Evolutionary conservation across 2,329 filamentous ascomycete species (phyloP), one percentile per base, ranked within the genome.

Genomic region (Curvularia eragrostidis): DNA sequence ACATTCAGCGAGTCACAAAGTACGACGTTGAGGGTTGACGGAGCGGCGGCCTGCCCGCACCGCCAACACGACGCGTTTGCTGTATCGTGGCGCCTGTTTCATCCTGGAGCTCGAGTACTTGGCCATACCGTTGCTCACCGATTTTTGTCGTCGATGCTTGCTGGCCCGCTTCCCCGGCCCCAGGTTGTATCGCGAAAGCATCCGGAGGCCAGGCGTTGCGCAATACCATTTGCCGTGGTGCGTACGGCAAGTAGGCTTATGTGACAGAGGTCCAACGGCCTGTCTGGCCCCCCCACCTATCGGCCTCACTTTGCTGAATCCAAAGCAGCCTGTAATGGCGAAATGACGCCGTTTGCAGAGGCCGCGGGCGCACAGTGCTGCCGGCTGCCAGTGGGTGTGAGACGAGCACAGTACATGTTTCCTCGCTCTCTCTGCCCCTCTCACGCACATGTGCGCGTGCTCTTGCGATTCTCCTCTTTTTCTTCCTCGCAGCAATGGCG

Each of bases 81-180:
- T 48, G 47, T 44, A 46, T 56, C 52, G 54, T 49, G 42, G 43
- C 51, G 41, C 55, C 32, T 46, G 49, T 60, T 51, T 54, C 54
- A 54, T 52, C 56, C 46, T 42, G 19, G 38, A 44, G 46, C 32
- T 56, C 38, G 34, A 32, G 51, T 48, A 32, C 41, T 64, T 55
- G 61, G 63, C 61, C 28, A 44, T 39, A 59, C 42, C 43, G 1
- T 13, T 12, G 21, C 52, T 55, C 58, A 58, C 59, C 61, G 49
- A 61, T 58, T 48, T 43, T 28, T 49, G 39, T 50, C 50, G 59
- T 54, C 38, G 46, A 52, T 57, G 61, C 59, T 47, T 53, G 18
- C 38, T 32, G 36, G 49, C 62, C 61, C 65, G 62, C 53, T 62
- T 66, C 62, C 62, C 59, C 63, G 62, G 53, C 18, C 56, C 56